Evolutionary conservation across 805 yeast genomes (phyloP).

Genomic region (Saccharomycopsis fodiens): DNA sequence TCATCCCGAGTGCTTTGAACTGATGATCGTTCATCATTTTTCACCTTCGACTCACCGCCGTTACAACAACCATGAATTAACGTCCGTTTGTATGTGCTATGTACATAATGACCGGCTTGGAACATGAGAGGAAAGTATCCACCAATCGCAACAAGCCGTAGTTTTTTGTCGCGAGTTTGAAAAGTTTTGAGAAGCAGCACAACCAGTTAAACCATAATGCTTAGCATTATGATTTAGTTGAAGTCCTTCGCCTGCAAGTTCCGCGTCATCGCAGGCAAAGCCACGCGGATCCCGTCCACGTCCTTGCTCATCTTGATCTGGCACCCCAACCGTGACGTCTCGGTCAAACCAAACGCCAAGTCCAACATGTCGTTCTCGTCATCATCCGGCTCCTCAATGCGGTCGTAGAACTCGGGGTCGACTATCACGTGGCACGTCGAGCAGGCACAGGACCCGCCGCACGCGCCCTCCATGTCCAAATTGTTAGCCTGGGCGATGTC

Average conservation of each 20-base stretch:
- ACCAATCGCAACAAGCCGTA: no score
- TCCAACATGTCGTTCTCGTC: slow-evolving; percentile 99
- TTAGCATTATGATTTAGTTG: slow-evolving; percentile 32
- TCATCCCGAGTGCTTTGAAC: no score
- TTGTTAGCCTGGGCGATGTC: slow-evolving; percentile 94
- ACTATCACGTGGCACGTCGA: slow-evolving; percentile 96
- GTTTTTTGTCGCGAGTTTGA: no score
- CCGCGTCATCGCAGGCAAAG: slow-evolving; percentile 95
- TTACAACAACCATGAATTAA: no score
- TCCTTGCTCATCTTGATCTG: slow-evolving; percentile 86
- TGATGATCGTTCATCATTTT: no score
- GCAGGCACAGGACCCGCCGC: slow-evolving; percentile 99
- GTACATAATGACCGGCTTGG: no score
- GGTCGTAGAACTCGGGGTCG: slow-evolving; percentile 90
- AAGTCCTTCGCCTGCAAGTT: slow-evolving; percentile 82
- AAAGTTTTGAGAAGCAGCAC: no score
- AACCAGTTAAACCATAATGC: no score
- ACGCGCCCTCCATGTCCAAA: slow-evolving; percentile 95
- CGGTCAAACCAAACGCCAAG: slow-evolving; percentile 94
- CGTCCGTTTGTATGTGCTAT: no score
- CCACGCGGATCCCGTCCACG: slow-evolving; percentile 88
- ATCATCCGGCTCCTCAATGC: slow-evolving; percentile 89
- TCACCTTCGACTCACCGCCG: no score
- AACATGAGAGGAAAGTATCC: no score
- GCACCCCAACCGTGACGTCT: slow-evolving; percentile 93